Evolutionary conservation across 1,284 basidiomycete genomes (phyloP).

Genomic region (Austroboletus rostrupii): DNA sequence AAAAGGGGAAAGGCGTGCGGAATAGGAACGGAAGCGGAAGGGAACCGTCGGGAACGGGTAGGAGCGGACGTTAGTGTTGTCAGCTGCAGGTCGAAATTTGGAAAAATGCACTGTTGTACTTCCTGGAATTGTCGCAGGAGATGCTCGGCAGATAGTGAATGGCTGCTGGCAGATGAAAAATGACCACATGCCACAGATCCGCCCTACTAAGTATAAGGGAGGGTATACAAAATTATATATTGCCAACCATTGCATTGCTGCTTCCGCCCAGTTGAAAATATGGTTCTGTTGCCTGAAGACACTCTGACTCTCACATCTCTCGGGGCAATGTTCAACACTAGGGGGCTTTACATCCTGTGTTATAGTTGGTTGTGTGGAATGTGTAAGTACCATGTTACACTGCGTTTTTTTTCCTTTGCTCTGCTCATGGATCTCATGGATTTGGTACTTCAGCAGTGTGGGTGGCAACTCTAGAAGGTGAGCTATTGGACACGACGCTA

Average conservation of each 20-base stretch:
- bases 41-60: too few relatives aligned
- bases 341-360: slow-evolving; percentile 33
- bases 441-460: slow-evolving; percentile 49
- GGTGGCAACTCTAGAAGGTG: slow-evolving; percentile 59
- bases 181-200: not conserved
- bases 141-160: too few relatives aligned
- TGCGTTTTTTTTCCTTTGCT: not conserved
- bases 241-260: not conserved
- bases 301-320: not conserved
- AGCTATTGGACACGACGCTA: not conserved
- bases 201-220: not conserved
- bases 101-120: too few relatives aligned
- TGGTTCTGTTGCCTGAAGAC: slow-evolving; percentile 1
- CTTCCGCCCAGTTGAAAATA: not conserved
- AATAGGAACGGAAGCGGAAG: too few relatives aligned
- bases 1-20: too few relatives aligned
- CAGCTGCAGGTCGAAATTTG: too few relatives aligned
- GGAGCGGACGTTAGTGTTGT: too few relatives aligned
- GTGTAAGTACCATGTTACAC: slow-evolving; percentile 47
- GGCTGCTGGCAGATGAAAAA: too few relatives aligned
- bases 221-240: not conserved
- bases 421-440: not conserved
- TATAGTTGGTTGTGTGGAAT: slow-evolving; percentile 66
- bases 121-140: too few relatives aligned
- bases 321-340: not conserved